Conservation (phyloP, 2,329 filamentous ascomycete genomes). For the Huntiella abstrusa region DNA sequence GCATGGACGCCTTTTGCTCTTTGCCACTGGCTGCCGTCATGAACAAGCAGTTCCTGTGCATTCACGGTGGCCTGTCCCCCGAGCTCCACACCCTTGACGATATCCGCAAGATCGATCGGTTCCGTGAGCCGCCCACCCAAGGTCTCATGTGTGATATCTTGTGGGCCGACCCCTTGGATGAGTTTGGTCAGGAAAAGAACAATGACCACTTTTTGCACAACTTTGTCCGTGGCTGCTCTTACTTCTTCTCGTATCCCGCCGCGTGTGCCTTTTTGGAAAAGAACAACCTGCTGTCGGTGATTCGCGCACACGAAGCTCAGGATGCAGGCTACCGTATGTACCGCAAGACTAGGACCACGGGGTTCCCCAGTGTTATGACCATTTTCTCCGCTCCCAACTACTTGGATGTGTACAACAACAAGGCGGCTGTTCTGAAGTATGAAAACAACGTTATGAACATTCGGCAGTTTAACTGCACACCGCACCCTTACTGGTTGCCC, state of each 20-base stretch:
- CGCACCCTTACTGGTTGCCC: slow-evolving; percentile 96
- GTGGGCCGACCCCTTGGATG: slow-evolving; percentile 94
- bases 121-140: slow-evolving; percentile 91
- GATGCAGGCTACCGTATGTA: slow-evolving; percentile 99
- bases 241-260: slow-evolving; percentile 97
- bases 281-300: slow-evolving; percentile 94
- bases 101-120: slow-evolving; percentile 74
- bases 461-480: slow-evolving; percentile 97
- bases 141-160: slow-evolving; percentile 98
- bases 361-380: slow-evolving; percentile 98
- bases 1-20: slow-evolving; percentile 94
- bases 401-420: slow-evolving; percentile 99
- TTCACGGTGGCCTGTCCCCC: slow-evolving; percentile 88
- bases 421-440: slow-evolving; percentile 95
- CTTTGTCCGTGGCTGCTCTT: slow-evolving; percentile 93
- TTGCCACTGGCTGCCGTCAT: slow-evolving; percentile 89
- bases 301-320: slow-evolving; percentile 94
- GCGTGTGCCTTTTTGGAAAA: slow-evolving; percentile 96
- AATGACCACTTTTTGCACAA: slow-evolving; percentile 97
- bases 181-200: slow-evolving; percentile 97
- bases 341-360: slow-evolving; percentile 90
- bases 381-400: slow-evolving; percentile 99
- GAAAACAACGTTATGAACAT: slow-evolving; percentile 99
- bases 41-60: slow-evolving; percentile 99
- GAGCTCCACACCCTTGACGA: slow-evolving; percentile 94